Base-by-base conservation (phyloP, 352 stramenopile genomes). In the Pythium phragmiticola region DNA sequence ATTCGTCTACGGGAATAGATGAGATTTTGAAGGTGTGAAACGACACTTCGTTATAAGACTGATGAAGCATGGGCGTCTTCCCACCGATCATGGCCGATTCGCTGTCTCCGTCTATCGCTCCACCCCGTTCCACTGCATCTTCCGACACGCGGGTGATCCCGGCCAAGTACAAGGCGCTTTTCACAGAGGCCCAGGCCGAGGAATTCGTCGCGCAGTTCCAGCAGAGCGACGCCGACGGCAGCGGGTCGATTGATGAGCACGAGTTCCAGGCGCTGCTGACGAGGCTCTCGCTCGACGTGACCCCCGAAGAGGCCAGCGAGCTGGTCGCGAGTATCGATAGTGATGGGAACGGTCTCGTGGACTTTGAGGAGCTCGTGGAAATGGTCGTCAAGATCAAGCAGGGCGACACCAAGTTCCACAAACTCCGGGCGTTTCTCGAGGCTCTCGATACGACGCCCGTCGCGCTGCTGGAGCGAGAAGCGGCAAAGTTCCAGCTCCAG, bases 201-300 rank as follows among this genome's bases (percentile, higher is more conserved):
- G 83, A 92, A 57, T 72, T 92, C 30, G 59, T 75, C 1, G 59
- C 81, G 14, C 80, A 89, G 50, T 92, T 92, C 59, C 67, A 82
- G 19, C 65, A 77, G 28, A 80, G 78, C 30, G 81, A 92, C 52
- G 47, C 19, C 8, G 78, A 90, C 23, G 69, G 67, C 50, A 90
- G 78, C 37, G 81, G 78, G 7, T 49, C 75, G 19, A 88, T 92
- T 39, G 78, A 92, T 23, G 76, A 89, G 60, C 65, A 56, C 12
- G 80, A 89, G 64, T 92, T 90, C 64, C 69, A 69, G 30, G 69
- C 70, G n/a, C 69, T 92, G 41, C 70, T 92, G 21, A 63, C 60
- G 7, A 78, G 73, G 13, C 75, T 89, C 66, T 72, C 70, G 41
- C 62, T 89, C 21, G 58, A 72, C 4, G 65, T 92, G 41, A 74